Percentiles rank a stretch among this genome's conserved stretches.
Conservation (phyloP, 345 rosid genomes). For the Gynandropsis gynandra region DNA sequence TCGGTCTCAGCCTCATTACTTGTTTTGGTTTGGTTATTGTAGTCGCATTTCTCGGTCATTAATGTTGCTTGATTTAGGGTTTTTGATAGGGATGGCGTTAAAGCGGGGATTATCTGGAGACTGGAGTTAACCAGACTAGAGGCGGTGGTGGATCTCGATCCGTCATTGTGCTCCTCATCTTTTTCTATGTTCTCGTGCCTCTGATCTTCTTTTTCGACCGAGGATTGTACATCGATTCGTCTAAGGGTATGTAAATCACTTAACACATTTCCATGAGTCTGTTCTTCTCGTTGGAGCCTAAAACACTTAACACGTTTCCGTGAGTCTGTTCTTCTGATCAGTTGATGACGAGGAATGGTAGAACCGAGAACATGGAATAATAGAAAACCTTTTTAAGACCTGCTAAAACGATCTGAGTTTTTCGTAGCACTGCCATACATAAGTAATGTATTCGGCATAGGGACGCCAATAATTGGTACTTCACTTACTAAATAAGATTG, state of each 20-base stretch:
- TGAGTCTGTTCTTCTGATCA: no score
- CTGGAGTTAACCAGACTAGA: constrained; percentile 34
- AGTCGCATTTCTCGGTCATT: background rate
- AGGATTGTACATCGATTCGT: constrained; percentile 42
- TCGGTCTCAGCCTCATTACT: no score
- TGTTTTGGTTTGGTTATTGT: no score
- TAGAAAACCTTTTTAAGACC: background rate
- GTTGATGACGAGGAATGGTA: background rate
- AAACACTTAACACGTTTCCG: no score
- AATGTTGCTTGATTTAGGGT: constrained; percentile 15
- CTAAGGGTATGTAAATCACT: constrained; percentile 35
- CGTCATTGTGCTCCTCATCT: constrained; percentile 33
- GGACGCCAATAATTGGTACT: background rate
- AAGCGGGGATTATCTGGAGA: constrained; percentile 57
- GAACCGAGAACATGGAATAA: background rate
- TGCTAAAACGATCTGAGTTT: background rate
- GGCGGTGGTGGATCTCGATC: constrained; percentile 63
- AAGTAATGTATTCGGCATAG: background rate
- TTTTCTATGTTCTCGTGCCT: constrained; percentile 58
- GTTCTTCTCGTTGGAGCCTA: no score
- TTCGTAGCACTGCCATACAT: constrained; percentile 4
- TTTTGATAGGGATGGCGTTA: constrained; percentile 53
- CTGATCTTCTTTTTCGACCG: constrained; percentile 63
- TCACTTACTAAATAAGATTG: no score
- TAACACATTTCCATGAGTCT: background rate